These are phyloP conservation scores for Davidsoniella australis DNA, from an alignment of 2,329 filamentous ascomycete genomes.

Conservation along the genomic window DNA sequence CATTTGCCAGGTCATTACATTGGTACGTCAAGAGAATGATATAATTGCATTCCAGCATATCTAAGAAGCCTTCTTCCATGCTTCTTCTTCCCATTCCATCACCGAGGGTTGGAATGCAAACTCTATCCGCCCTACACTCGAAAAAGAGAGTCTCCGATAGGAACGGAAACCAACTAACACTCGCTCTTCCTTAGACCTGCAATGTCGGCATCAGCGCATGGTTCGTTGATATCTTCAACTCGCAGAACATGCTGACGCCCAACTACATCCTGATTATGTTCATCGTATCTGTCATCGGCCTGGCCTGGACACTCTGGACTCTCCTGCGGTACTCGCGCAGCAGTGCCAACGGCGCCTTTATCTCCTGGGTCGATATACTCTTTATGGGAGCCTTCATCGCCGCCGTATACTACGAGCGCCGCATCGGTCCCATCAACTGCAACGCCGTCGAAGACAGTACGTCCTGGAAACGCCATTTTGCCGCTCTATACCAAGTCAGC, in stretches of 20 bases:
- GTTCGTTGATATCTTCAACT: conserved; percentile 44
- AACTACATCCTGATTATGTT: conserved; percentile 48
- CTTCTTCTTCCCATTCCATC: not conserved
- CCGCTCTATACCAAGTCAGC: conserved; percentile 40
- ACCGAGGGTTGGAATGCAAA: too few species aligned
- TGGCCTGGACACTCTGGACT: conserved; percentile 47
- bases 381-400: conserved; percentile 50
- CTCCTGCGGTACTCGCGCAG: conserved; percentile 51
- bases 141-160: not conserved
- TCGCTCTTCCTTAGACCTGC: conserved; percentile 33
- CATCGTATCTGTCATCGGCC: conserved; percentile 46
- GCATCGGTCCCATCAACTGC: conserved; percentile 50
- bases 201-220: conserved; percentile 49
- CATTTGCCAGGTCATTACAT: conserved; percentile 42
- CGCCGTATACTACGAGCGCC: conserved; percentile 40
- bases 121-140: not conserved
- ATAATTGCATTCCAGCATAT: too few species aligned
- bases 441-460: conserved; percentile 30
- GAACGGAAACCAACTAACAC: conserved; percentile 6
- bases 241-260: conserved; percentile 40
- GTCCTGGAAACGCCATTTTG: conserved; percentile 39
- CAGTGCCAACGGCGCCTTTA: conserved; percentile 41
- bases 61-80: not conserved
- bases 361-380: conserved; percentile 40
- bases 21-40: conserved; percentile 28